A percentile compares a stretch with the other conserved stretches of the same genome.
These are phyloP conservation scores for Pilasporangium apinafurcum DNA, from an alignment of 352 stramenopile species.

Conservation along the genomic window DNA sequence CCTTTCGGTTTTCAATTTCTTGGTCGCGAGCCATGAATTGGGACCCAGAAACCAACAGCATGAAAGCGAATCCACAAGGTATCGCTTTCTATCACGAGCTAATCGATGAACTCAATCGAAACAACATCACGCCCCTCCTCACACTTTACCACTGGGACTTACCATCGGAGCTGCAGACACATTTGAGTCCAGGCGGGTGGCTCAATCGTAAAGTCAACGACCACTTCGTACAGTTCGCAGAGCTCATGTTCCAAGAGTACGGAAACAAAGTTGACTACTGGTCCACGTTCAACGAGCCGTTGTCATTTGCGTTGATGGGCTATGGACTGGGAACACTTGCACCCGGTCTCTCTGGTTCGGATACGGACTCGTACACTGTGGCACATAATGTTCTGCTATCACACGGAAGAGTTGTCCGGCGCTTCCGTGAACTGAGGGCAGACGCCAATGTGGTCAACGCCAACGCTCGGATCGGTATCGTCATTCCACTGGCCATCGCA, in stretches of 20 bases:
- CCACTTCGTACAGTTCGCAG: conserved; percentile 86
- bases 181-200: conserved; percentile 65
- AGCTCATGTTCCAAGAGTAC: conserved; percentile 89
- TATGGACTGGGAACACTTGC: conserved; percentile 74
- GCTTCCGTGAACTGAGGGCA: conserved; percentile 81
- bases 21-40: conserved; percentile 87
- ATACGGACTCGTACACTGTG: conserved; percentile 39
- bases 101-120: conserved; percentile 67
- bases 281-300: conserved; percentile 95
- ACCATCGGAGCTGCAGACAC: conserved; percentile 77
- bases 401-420: conserved; percentile 79
- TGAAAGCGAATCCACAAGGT: conserved; percentile 67
- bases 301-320: conserved; percentile 77
- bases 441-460: conserved; percentile 15
- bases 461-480: conserved; percentile 88
- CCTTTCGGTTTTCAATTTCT: conserved; percentile 88
- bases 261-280: conserved; percentile 90
- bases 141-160: conserved; percentile 97
- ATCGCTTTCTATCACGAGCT: conserved; percentile 88
- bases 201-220: conserved; percentile 42
- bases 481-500: conserved; percentile 76
- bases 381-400: conserved; percentile 90
- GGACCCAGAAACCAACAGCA: conserved; percentile 29
- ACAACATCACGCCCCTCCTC: conserved; percentile 80
- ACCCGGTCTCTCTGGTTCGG: conserved; percentile 20